Conservation (phyloP, 1,139 yeast genomes). For the Yamadazyma spencermartinsiae region DNA sequence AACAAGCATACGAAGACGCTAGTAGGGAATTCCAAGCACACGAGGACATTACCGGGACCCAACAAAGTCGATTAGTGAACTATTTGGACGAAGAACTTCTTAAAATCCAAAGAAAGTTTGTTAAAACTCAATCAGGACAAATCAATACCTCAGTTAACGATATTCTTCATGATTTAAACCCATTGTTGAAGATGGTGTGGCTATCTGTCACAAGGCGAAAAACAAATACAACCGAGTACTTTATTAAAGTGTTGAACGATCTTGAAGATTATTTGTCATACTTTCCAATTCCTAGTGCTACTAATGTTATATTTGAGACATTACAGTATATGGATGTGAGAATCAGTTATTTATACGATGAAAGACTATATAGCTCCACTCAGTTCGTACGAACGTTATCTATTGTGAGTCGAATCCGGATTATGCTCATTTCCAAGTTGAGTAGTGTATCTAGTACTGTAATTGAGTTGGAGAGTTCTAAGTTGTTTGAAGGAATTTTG, state of each 20-base stretch:
- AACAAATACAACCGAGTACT: slow-evolving; percentile 59
- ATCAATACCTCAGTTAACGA: slow-evolving; percentile 35
- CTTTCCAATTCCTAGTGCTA: slow-evolving; percentile 25
- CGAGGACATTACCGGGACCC: slow-evolving; percentile 25
- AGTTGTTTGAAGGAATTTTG: slow-evolving; percentile 41
- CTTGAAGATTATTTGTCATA: slow-evolving; percentile 59
- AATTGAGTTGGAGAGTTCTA: slow-evolving; percentile 28
- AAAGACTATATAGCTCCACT: slow-evolving; percentile 32
- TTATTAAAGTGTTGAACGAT: slow-evolving; percentile 64
- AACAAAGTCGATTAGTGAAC: slow-evolving; percentile 61
- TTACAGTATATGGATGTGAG: slow-evolving; percentile 15
- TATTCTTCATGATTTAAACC: slow-evolving; percentile 46
- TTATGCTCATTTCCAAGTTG: slow-evolving; percentile 22
- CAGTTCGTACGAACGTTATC: slow-evolving; percentile 49
- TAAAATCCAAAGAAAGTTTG: slow-evolving; percentile 60
- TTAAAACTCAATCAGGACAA: slow-evolving; percentile 55
- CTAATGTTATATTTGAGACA: slow-evolving; percentile 10
- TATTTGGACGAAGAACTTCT: slow-evolving; percentile 62
- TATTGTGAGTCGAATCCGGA: slow-evolving; percentile 46
- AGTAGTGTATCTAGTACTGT: slow-evolving; percentile 22
- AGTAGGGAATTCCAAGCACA: slow-evolving; percentile 9
- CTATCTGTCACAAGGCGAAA: slow-evolving; percentile 37
- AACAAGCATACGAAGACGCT: slow-evolving; percentile 12
- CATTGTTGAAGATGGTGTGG: slow-evolving; percentile 58
- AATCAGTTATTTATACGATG: slow-evolving; percentile 13